These are phyloP conservation scores for Cladophialophora chaetospira DNA, from an alignment of 2,329 filamentous ascomycete species.

Conservation along the genomic window DNA sequence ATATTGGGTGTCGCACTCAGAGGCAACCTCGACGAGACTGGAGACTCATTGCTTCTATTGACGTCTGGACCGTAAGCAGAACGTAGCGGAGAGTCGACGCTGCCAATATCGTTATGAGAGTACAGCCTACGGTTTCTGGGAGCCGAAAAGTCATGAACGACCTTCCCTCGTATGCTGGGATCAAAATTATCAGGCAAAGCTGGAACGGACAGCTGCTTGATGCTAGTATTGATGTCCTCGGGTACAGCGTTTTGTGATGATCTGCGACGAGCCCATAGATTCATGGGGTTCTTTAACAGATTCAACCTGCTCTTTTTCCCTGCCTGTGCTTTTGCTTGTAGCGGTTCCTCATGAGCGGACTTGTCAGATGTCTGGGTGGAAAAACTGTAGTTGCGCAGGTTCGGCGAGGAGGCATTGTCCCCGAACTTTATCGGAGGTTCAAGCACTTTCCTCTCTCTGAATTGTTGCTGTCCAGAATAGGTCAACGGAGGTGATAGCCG, in stretches of 20 bases:
- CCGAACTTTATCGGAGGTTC: constrained; percentile 15
- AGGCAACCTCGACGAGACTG: constrained; percentile 1
- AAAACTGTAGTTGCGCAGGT: constrained; percentile 24
- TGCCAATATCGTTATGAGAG: constrained; percentile 31
- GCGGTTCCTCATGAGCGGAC: constrained; percentile 20
- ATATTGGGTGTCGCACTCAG: constrained; percentile 16
- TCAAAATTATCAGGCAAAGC: constrained; percentile 63
- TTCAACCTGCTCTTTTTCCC: constrained; percentile 55
- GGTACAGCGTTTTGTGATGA: constrained; percentile 54
- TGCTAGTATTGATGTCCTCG: constrained; percentile 55
- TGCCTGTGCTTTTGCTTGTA: constrained; percentile 37
- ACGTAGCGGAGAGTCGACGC: constrained; percentile 19
- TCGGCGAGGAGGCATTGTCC: constrained; percentile 23
- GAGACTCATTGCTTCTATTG: constrained; percentile 7
- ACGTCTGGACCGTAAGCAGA: constrained; percentile 16
- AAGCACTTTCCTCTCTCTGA: constrained; percentile 11
- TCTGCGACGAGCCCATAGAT: constrained; percentile 58
- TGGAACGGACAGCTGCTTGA: constrained; percentile 50
- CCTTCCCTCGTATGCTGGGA: constrained; percentile 63
- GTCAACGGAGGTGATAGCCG: constrained; percentile 11
- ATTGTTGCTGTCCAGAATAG: constrained; percentile 4
- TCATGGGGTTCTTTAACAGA: constrained; percentile 64
- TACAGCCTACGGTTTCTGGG: constrained; percentile 53
- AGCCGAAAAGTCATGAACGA: constrained; percentile 66
- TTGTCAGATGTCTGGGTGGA: constrained; percentile 13